These are phyloP conservation scores for Neoboletus brunneissimus DNA, from an alignment of 768 basidiomycete genomes.

Conservation along the genomic window DNA sequence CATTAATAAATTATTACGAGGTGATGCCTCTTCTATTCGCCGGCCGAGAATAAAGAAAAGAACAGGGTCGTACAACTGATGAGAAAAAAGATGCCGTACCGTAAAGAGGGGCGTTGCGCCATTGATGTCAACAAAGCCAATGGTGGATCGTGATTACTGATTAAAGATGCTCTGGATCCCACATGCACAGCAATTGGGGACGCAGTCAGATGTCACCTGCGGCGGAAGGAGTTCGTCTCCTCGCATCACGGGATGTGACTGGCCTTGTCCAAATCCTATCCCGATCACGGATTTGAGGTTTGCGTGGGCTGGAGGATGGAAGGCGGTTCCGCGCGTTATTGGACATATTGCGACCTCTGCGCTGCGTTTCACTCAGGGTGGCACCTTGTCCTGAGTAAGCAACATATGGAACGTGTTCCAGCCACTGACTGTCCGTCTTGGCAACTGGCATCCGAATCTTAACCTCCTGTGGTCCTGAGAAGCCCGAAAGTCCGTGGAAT, in stretches of 20 bases:
- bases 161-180: conserved; percentile 8
- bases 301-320: conserved; percentile 20
- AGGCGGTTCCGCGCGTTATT: conserved; percentile 11
- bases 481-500: conserved; percentile 27
- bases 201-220: conserved; percentile 30
- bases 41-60: conserved; percentile 3
- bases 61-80: conserved; percentile 16
- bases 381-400: neutral
- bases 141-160: conserved; percentile 7
- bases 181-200: conserved; percentile 7
- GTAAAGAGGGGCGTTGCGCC: neutral
- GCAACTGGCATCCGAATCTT: conserved; percentile 2
- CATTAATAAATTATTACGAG: conserved; percentile 8
- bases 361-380: conserved; percentile 1
- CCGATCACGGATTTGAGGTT: conserved; percentile 16
- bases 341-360: conserved; percentile 12
- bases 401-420: conserved; percentile 5
- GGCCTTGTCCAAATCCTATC: conserved; percentile 26
- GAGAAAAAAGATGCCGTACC: conserved; percentile 13
- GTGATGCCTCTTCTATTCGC: neutral
- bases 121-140: conserved; percentile 5
- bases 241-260: conserved; percentile 23
- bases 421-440: conserved; percentile 6
- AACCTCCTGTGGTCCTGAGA: conserved; percentile 23
- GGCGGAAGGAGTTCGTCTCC: conserved; percentile 33